Base-by-base conservation (phyloP, 768 basidiomycete species). In the Kwoniella shandongensis region DNA sequence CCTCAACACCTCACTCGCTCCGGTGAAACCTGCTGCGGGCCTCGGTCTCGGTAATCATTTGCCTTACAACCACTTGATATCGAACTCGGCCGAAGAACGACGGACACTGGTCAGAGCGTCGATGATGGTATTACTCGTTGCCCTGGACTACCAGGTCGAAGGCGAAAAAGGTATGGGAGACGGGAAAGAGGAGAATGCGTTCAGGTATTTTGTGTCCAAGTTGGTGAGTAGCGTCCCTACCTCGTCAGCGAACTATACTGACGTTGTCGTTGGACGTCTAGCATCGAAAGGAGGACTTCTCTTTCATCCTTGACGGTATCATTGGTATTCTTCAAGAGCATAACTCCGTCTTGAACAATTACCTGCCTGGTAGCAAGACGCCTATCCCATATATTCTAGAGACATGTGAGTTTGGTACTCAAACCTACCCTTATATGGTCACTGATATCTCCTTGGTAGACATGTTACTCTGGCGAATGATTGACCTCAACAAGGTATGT, bases 221-320 rank as follows among this genome's bases (percentile, higher is more conserved):
- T 76, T 98, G 72, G 91, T 87, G 63, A 65, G 85, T 78, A 12
- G 1, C n/a, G n/a, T n/a, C n/a, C 44, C 36, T 44, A n/a, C 7
- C 23, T 52, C 38, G 22, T 15, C 8, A 17, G 3, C 32, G 29
- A 15, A 36, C 32, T 12, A 12, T 52, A 63, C 44, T 53, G 38
- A 49, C 44, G 29, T n/a, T n/a, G n/a, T n/a, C n/a, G 32, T 25
- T 13, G 3, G 39, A 13, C 22, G 12, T 18, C 26, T 63, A 94
- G 88, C 94, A 99, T 78, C 87, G 94, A 13, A 83, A 83, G 2
- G 85, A 88, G 77, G 96, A 99, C 75, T 90, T 96, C 67, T 79
- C 83, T 23, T 94, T 93, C 76, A 81, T 98, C 46, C 67, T 90
- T 18, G 81, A 85, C 29, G 92, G 94, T 4, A 79, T 91, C 29